Conservation (phyloP, 495 filamentous ascomycete genomes). For the Cercophora sp. region DNA sequence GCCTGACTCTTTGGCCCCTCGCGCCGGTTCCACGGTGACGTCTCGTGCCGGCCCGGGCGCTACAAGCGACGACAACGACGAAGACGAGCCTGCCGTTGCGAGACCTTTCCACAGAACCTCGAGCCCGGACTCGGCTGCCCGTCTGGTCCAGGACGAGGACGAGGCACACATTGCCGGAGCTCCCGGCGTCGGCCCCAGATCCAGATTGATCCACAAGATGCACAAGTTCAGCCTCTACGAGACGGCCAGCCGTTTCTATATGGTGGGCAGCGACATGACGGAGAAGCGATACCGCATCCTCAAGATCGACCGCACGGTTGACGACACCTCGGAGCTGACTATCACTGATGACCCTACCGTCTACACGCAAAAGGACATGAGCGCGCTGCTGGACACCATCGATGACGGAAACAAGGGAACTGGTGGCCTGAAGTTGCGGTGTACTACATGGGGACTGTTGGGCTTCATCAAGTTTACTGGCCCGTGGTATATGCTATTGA, state of each 20-base stretch:
- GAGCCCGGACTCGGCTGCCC: constrained; percentile 48
- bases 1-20: constrained; percentile 23
- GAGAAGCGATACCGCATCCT: constrained; percentile 86
- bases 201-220: constrained; percentile 71
- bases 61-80: constrained; percentile 52
- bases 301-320: constrained; percentile 87
- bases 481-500: constrained; percentile 94
- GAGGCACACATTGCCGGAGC: constrained; percentile 30
- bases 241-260: constrained; percentile 85
- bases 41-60: constrained; percentile 28
- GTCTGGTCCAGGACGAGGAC: constrained; percentile 42
- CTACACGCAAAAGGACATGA: constrained; percentile 90
- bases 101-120: constrained; percentile 59
- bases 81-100: constrained; percentile 61
- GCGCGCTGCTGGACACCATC: constrained; percentile 84
- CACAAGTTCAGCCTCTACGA: constrained; percentile 95
- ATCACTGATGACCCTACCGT: constrained; percentile 92
- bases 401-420: constrained; percentile 92
- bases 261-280: constrained; percentile 84
- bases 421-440: constrained; percentile 86
- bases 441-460: constrained; percentile 87
- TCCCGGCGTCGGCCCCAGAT: constrained; percentile 11
- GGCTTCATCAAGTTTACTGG: constrained; percentile 96
- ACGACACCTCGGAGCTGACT: constrained; percentile 67
- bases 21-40: constrained; percentile 12